Conservation (phyloP, 1,139 yeast genomes). For the Zygosaccharomyces sapae region DNA sequence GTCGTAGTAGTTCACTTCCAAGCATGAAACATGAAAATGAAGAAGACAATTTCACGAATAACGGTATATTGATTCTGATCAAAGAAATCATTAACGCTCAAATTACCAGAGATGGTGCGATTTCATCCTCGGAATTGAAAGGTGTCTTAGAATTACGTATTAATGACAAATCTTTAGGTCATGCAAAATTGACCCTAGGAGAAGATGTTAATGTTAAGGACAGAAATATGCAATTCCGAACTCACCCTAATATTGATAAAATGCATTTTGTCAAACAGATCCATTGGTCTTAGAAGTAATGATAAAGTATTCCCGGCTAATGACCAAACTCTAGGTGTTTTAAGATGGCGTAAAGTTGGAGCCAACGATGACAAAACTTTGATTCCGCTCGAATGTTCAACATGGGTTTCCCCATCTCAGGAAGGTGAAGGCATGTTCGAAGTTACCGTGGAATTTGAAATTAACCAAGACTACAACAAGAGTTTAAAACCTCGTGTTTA, state of each 20-base stretch:
- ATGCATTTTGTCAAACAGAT: conserved; percentile 53
- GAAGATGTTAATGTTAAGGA: conserved; percentile 37
- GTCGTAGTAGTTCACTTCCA: neutral
- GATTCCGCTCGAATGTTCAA: conserved; percentile 72
- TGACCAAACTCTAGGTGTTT: conserved; percentile 83
- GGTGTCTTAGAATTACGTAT: conserved; percentile 90
- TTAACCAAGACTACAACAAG: conserved; percentile 46
- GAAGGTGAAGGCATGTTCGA: conserved; percentile 56
- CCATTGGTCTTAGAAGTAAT: conserved; percentile 72
- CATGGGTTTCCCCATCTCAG: conserved; percentile 70
- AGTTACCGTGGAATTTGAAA: conserved; percentile 85
- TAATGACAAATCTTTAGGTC: conserved; percentile 64
- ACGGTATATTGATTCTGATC: conserved; percentile 74
- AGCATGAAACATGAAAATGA: conserved; percentile 18
- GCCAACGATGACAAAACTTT: conserved; percentile 51
- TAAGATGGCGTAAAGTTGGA: conserved; percentile 80
- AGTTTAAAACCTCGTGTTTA: conserved; percentile 54
- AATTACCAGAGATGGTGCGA: conserved; percentile 79
- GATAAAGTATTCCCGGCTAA: conserved; percentile 83
- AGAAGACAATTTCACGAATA: conserved; percentile 43
- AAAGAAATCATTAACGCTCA: conserved; percentile 77
- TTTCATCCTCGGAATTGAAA: conserved; percentile 70
- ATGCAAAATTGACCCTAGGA: conserved; percentile 57
- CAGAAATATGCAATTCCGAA: conserved; percentile 62
- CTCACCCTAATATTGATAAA: conserved; percentile 95